Base-by-base conservation (phyloP, 2,329 filamentous ascomycete genomes). In the Ophiocordyceps camponoti-floridani region DNA sequence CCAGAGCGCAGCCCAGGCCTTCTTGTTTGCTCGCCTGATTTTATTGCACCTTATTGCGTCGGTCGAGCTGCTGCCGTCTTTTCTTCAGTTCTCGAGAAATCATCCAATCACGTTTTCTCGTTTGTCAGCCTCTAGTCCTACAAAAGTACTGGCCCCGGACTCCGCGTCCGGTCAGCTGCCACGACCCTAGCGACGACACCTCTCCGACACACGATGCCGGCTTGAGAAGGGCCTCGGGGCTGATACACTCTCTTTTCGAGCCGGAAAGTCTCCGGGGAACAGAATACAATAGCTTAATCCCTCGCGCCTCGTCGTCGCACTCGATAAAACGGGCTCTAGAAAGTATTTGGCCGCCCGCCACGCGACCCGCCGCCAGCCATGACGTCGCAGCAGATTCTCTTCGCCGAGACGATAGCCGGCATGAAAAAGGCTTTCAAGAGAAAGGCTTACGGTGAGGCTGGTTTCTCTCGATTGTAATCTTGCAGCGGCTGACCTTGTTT, bases 391-490 rank as follows among this genome's bases (percentile, higher is more conserved):
- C 76, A 80, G 54, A 64, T 76, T 40, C 63, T 79, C 47, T 75
- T 82, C 55, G 69, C 74, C 49, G 77, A 82, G 55, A 82, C 79
- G 18, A 77, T 82, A 57, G 67, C 70, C 51, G 75, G 70, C 44
- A 79, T 83, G 71, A 82, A 79, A 54, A 77, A 78, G 60, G 76
- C 77, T 6, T 64, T 80, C 48, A 80, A 79, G 57, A 65, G 77
- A 49, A 77, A 73, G 59, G 67, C 72, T 51, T 78, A 77, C 47
- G 77, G 77, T 45, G 23, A 61, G 43, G 53, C 42, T 38, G 40
- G 43, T 7, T n/a, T 45, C 45, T 41, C 44, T 44, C 43, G 26
- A 46, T 28, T 44, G 16, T 40, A 4, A 47, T 42, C 43, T n/a
- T 28, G 45, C 27, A 7, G n/a, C 28, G 26, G 47, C 51, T 56